These are phyloP conservation scores for Conticribra guillardii DNA, from an alignment of 108 stramenopile species.

Conservation along the genomic window DNA sequence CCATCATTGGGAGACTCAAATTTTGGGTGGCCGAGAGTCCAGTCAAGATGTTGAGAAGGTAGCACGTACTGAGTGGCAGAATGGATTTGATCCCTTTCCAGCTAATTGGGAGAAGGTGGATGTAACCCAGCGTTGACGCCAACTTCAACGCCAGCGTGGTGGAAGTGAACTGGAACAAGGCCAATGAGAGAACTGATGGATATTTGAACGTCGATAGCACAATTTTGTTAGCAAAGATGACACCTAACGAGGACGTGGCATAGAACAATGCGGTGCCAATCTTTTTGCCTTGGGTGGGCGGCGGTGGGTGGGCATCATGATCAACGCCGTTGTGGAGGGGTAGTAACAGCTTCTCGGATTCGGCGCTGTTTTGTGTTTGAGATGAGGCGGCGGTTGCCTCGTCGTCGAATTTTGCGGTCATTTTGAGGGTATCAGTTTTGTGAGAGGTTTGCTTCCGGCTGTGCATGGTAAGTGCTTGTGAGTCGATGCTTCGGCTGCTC, in stretches of 20 bases:
- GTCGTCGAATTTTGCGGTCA: too few relatives aligned
- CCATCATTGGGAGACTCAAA: slow-evolving; percentile 74
- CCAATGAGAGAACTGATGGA: slow-evolving; percentile 47
- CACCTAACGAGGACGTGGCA: slow-evolving; percentile 41
- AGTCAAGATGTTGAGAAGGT: slow-evolving; percentile 64
- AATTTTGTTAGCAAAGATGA: slow-evolving; percentile 58
- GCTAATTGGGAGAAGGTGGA: slow-evolving; percentile 39
- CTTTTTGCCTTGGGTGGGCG: slow-evolving; percentile 39
- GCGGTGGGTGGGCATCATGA: not conserved
- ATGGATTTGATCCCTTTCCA: slow-evolving; percentile 40
- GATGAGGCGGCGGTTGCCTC: too few relatives aligned
- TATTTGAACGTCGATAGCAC: slow-evolving; percentile 49
- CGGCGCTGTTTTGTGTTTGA: too few relatives aligned
- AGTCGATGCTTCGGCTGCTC: too few relatives aligned
- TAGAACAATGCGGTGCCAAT: slow-evolving; percentile 52
- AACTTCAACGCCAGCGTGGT: slow-evolving; percentile 46
- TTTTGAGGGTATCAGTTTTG: too few relatives aligned
- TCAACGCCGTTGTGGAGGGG: not conserved
- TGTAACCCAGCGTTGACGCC: slow-evolving; percentile 31
- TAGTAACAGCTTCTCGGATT: not conserved
- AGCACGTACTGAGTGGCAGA: slow-evolving; percentile 62
- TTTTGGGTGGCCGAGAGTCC: slow-evolving; percentile 67
- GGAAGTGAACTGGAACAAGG: slow-evolving; percentile 49
- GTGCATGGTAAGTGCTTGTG: too few relatives aligned
- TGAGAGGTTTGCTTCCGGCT: too few relatives aligned